Evolutionary conservation across 176 grass and related monocot species (phyloP).

Genomic region (Musa schizocarpa): DNA sequence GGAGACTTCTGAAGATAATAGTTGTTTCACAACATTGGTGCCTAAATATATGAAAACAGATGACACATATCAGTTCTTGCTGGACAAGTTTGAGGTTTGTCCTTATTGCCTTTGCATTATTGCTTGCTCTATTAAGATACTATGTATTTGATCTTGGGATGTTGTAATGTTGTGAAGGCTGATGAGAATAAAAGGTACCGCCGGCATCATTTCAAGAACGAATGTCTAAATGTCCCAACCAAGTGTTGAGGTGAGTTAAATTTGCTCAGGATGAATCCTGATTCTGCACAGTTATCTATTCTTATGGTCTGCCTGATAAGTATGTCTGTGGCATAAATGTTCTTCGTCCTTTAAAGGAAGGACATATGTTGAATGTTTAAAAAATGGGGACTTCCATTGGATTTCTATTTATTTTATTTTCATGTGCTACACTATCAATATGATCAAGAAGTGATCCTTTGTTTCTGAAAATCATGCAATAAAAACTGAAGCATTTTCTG

Average conservation of each 20-base stretch:
- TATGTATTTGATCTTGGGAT: slow-evolving; percentile 9
- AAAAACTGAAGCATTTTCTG: background rate
- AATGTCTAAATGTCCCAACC: slow-evolving; percentile 47
- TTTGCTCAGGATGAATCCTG: background rate
- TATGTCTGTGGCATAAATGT: background rate
- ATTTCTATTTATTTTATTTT: background rate
- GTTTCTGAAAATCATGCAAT: no score
- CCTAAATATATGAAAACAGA: slow-evolving; percentile 45
- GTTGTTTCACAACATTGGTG: slow-evolving; percentile 40
- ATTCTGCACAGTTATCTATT: background rate
- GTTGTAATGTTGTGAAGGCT: slow-evolving; percentile 46
- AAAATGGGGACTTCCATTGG: background rate
- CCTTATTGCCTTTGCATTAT: background rate
- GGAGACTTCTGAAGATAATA: slow-evolving; percentile 52
- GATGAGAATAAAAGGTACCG: slow-evolving; percentile 81
- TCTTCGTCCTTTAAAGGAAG: background rate
- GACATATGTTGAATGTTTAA: background rate
- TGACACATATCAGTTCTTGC: slow-evolving; percentile 51
- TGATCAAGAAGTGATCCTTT: background rate
- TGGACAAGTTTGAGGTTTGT: slow-evolving; percentile 91
- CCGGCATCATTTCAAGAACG: slow-evolving; percentile 87
- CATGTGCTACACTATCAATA: background rate
- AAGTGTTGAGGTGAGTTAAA: slow-evolving; percentile 72
- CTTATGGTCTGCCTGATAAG: background rate
- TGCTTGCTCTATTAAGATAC: slow-evolving; percentile 1